Percentiles rank a stretch among this genome's conserved stretches.
Conservation (phyloP, 345 rosid species). For the Atalantia buxifolia region DNA sequence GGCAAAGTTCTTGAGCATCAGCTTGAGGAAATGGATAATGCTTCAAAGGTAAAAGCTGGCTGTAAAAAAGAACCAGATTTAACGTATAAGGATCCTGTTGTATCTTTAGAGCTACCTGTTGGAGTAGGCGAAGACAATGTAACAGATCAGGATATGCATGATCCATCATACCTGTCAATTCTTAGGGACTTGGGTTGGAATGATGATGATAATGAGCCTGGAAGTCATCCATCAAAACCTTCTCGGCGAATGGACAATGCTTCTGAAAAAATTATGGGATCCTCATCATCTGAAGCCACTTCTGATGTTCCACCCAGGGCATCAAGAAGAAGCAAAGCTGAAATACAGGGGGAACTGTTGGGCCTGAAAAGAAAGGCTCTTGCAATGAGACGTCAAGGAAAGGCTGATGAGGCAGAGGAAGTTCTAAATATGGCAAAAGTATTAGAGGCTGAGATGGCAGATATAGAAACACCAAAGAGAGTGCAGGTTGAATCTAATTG, state of each 20-base stretch:
- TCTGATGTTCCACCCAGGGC: constrained; percentile 17
- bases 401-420: constrained; percentile 74
- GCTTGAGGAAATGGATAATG: constrained; percentile 62
- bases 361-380: constrained; percentile 81
- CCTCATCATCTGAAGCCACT: constrained; percentile 22
- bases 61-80: constrained; percentile 19
- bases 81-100: constrained; percentile 21
- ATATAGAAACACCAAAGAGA: constrained; percentile 51
- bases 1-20: constrained; percentile 61
- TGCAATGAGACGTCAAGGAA: constrained; percentile 72
- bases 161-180: constrained; percentile 57
- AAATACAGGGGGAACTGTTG: constrained; percentile 80
- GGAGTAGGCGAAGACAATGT: constrained; percentile 52
- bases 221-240: constrained; percentile 17
- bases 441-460: constrained; percentile 58
- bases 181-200: constrained; percentile 67
- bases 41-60: constrained; percentile 31
- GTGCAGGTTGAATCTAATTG: constrained; percentile 22
- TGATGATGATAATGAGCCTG: constrained; percentile 40
- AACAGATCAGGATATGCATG: constrained; percentile 66
- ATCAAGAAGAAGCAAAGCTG: constrained; percentile 63
- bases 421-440: constrained; percentile 50
- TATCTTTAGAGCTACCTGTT: constrained; percentile 24
- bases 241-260: constrained; percentile 20
- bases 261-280: constrained; percentile 19